Evolutionary conservation across 352 stramenopile genomes (phyloP).

Genomic region (Phytophthora sojae): DNA sequence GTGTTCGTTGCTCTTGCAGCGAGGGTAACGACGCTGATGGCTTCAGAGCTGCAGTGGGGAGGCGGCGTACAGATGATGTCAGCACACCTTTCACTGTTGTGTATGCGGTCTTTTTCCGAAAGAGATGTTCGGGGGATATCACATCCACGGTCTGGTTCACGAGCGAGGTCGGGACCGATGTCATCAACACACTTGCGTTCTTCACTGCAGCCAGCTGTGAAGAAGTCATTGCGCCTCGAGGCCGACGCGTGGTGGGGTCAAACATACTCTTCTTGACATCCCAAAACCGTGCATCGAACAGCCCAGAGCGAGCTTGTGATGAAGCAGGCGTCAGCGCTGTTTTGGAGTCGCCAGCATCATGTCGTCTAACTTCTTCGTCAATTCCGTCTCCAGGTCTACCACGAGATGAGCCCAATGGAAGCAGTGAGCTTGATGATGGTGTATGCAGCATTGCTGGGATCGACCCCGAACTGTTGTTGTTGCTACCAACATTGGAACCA

Average conservation of each 20-base stretch:
- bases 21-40: slow-evolving; percentile 42
- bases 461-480: neutral
- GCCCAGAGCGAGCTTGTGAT: slow-evolving; percentile 30
- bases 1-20: slow-evolving; percentile 26
- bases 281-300: slow-evolving; percentile 72
- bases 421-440: slow-evolving; percentile 20
- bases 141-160: slow-evolving; percentile 56
- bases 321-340: neutral
- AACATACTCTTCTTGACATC: slow-evolving; percentile 79
- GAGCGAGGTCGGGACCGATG: slow-evolving; percentile 27
- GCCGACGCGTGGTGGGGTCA: slow-evolving; percentile 43
- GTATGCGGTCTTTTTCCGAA: slow-evolving; percentile 72
- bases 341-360: slow-evolving; percentile 7
- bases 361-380: slow-evolving; percentile 34
- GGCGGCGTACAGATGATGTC: slow-evolving; percentile 54
- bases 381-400: slow-evolving; percentile 18
- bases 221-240: slow-evolving; percentile 50
- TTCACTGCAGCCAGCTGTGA: slow-evolving; percentile 57
- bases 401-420: slow-evolving; percentile 15
- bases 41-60: slow-evolving; percentile 48
- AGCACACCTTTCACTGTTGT: slow-evolving; percentile 69
- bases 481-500: neutral
- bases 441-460: slow-evolving; percentile 4
- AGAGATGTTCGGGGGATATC: slow-evolving; percentile 71
- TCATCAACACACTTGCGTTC: slow-evolving; percentile 51